Evolutionary conservation across 352 stramenopile genomes (phyloP), one percentile per base, ranked within the genome.

Genomic region (Pythium dissotocum): DNA sequence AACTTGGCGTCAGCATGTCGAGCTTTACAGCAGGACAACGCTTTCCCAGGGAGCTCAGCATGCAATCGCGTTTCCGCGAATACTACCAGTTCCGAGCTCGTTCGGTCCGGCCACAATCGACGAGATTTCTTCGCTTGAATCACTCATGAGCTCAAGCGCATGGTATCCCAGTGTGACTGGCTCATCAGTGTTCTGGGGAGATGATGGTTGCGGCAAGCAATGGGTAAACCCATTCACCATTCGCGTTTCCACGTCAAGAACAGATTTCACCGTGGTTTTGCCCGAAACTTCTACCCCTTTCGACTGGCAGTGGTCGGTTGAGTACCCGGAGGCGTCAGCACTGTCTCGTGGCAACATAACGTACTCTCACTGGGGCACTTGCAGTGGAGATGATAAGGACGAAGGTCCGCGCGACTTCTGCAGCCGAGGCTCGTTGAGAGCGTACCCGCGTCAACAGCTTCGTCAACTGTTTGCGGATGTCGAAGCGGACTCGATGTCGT

Each of bases 371-470:
- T 48, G 36, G 28, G 21, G 77, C 16, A 57, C 77, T 18, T 40
- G 65, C 14, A 57, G 54, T 2, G 40, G 30, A 7, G 24, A 71
- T 24, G 58, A 61, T 24, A 74, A 80, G 12, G 71, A 82, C 13
- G 71, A 76, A 28, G 0, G 6, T 4, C 55, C 70, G 13, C 77
- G 80, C 30, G 72, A 82, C 40, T 59, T 59, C 28, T 55, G 24
- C 35, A 44, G 61, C 12, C 62, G 88, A 9, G 81, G 78, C 1
- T 71, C 73, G 4, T 13, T 91, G 5, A 77, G 83, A 21, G 73
- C 81, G 6, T 89, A 80, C 16, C 75, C 81, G 2, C 75, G 80
- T 28, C 77, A 85, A 56, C 79, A 91, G 35, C 69, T 79, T 6
- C 74, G 77, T 1, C 84, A 82, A n/a, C 13, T 91, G 26, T 72